Evolutionary conservation across 163 green algal species (phyloP), one percentile per base, ranked within the genome.

Genomic region (Coccomyxa subellipsoidea): DNA sequence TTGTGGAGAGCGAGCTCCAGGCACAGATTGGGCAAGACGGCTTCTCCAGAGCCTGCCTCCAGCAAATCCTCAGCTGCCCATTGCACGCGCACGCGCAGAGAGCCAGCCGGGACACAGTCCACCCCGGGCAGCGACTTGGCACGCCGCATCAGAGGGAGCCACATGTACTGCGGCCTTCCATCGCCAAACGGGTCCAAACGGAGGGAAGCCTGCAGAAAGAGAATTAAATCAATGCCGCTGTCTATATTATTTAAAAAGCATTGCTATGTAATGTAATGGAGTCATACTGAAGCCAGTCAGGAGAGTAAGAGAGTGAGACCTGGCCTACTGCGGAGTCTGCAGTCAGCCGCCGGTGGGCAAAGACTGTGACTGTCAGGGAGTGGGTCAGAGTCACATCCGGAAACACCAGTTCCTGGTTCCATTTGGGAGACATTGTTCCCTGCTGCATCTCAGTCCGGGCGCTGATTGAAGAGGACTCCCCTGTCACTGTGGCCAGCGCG

Each of bases 101-200:
- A 78, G 0, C 80, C 84, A 5, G 37, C 59, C 29, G 35, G 35
- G 31, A 72, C 32, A 70, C 77, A 39, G 59, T 39, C 59, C 18
- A 34, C 37, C 54, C 66, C 15, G 35, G 77, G 40, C 77, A 29
- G 76, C 76, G 32, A 35, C 38, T n/a, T 84, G n/a, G 47, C 47
- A 18, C 47, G 21, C 47, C 47, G 21, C 47, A 59, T 18, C 3
- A 59, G 47, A 1, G 76, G 69, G 54, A 90, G 70, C 88, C 88
- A 90, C 53, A 78, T 32, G 82, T 92, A 92, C 66, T 89, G 85
- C 1, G 88, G 88, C 80, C 84, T 86, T 71, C 80, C 69, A 80
- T 90, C 82, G 70, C 84, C 53, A 18, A 85, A 80, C 10, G 27
- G 21, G 69, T 79, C 70, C 38, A 87, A 38, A 25, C 36, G 21